Conservation (phyloP, 129 eudicot species). For the Logfia minima region DNA sequence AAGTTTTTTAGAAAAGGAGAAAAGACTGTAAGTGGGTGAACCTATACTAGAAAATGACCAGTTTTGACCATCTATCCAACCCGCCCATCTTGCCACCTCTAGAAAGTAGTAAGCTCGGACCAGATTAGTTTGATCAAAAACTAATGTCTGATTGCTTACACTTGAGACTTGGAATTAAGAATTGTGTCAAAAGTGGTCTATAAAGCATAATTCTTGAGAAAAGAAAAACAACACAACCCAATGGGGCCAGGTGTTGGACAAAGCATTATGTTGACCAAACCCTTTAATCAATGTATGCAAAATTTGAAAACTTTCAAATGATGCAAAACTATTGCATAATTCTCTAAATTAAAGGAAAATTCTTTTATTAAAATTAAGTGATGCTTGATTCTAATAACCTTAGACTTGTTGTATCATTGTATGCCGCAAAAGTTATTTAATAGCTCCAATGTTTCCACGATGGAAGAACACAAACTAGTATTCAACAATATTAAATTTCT, state of each 20-base stretch:
- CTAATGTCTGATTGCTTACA: conserved; percentile 8
- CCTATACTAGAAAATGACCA: not conserved
- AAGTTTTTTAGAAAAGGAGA: not conserved
- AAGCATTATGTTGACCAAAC: conserved; percentile 35
- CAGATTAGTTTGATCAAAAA: not conserved
- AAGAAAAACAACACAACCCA: conserved; percentile 21
- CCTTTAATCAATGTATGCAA: conserved; percentile 22
- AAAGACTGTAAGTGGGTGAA: not conserved
- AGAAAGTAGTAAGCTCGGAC: not conserved
- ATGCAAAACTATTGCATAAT: not conserved
- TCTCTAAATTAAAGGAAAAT: not conserved
- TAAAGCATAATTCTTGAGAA: conserved; percentile 22
- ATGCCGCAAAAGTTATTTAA: not conserved
- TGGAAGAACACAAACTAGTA: conserved; percentile 15
- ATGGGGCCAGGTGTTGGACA: conserved; percentile 39
- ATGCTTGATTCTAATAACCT: conserved; percentile 13
- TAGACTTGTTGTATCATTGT: not conserved
- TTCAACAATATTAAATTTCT: not conserved
- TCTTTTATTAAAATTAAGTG: conserved; percentile 5
- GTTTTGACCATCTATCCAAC: not conserved
- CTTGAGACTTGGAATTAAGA: conserved; percentile 26
- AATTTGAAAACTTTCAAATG: conserved; percentile 19
- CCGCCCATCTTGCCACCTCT: not conserved
- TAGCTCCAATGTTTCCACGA: not conserved
- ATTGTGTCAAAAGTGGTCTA: conserved; percentile 20